phyloP scores from a whole-genome alignment of 2,329 filamentous ascomycete species.

The Exophiala calicioides region DNA sequence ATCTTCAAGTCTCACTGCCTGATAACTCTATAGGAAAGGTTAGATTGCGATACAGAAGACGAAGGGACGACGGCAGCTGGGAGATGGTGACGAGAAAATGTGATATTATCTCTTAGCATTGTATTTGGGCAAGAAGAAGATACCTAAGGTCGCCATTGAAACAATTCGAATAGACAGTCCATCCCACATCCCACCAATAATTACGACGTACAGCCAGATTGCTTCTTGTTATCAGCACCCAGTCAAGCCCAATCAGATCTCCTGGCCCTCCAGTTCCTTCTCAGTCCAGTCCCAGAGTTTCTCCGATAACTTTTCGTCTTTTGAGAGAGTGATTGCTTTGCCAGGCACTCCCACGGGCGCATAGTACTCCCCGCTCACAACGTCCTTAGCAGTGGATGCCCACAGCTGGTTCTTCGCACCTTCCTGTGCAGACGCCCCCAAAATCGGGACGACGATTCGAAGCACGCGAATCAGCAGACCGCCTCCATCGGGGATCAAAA shows the following conservation, averaged over 20 bases:
- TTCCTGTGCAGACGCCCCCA: slow-evolving; percentile 35
- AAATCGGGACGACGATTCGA: slow-evolving; percentile 7
- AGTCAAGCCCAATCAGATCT: neutral
- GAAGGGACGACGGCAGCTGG: too few species aligned
- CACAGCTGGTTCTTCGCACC: slow-evolving; percentile 47
- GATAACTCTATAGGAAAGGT: too few species aligned
- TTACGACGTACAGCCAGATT: too few species aligned
- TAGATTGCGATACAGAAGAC: too few species aligned
- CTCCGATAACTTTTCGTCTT: slow-evolving; percentile 37
- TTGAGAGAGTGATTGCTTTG: slow-evolving; percentile 35
- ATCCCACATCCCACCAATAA: too few species aligned
- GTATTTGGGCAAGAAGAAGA: too few species aligned
- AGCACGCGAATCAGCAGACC: neutral
- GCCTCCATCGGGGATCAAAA: neutral
- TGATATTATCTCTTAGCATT: too few species aligned
- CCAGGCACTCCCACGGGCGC: slow-evolving; percentile 41
- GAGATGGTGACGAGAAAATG: too few species aligned
- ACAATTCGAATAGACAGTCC: too few species aligned
- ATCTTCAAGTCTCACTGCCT: too few species aligned
- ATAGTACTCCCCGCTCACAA: slow-evolving; percentile 46
- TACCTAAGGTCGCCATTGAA: too few species aligned
- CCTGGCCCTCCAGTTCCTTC: slow-evolving; percentile 26
- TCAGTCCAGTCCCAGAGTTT: slow-evolving; percentile 50
- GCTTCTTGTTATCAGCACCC: too few species aligned
- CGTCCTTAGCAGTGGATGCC: slow-evolving; percentile 38